These are phyloP conservation scores for Nicotiana rustica DNA, from an alignment of 305 asterid genomes.

Conservation along the genomic window DNA sequence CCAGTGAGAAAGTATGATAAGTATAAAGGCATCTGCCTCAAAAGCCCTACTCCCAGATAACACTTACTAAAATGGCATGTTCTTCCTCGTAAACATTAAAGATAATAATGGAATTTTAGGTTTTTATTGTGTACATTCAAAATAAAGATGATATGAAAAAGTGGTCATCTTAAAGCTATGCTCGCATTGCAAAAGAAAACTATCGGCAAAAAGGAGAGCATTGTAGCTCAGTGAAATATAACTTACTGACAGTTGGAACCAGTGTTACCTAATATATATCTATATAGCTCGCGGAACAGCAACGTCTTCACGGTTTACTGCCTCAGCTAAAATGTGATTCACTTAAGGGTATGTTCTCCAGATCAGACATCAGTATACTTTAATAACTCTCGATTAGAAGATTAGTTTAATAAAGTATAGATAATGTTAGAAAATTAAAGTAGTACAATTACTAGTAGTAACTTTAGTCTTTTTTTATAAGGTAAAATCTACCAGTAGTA, in stretches of 20 bases:
- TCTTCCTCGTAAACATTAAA: background rate
- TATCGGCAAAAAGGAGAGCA: background rate
- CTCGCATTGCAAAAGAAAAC: background rate
- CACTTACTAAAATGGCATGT: background rate
- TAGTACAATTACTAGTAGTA: background rate
- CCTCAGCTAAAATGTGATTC: slow-evolving; percentile 11
- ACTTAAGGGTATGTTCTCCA: background rate
- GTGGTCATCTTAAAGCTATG: background rate
- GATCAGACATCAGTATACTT: background rate
- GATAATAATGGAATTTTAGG: slow-evolving; percentile 4
- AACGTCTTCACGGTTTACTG: background rate
- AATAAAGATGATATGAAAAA: background rate
- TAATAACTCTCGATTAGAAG: background rate
- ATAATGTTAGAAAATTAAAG: background rate
- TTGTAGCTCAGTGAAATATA: background rate
- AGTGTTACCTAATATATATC: background rate
- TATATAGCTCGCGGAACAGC: background rate
- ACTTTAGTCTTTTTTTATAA: background rate
- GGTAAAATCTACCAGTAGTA: background rate
- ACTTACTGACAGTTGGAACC: background rate
- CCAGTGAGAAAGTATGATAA: background rate
- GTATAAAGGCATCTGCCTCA: background rate
- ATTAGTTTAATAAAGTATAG: background rate
- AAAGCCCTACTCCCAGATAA: background rate
- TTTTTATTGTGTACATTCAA: slow-evolving; percentile 21